These are phyloP conservation scores for Hyphodiscus sp. DNA, from an alignment of 2,329 filamentous ascomycete genomes.

Conservation along the genomic window DNA sequence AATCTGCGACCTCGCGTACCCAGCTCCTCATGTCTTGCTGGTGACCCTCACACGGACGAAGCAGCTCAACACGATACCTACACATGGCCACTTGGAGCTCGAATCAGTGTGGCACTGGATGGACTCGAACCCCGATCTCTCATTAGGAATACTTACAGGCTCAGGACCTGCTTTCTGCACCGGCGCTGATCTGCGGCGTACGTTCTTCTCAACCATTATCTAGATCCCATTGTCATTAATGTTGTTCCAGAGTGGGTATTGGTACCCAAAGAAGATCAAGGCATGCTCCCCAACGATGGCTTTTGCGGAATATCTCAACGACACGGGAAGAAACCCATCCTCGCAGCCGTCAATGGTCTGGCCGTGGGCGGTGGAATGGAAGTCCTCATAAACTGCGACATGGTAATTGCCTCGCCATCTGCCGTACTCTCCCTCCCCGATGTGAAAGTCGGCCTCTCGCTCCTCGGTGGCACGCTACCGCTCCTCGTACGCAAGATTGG, in stretches of 20 bases:
- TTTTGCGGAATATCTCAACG: conserved; percentile 50
- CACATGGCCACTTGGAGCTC: background rate
- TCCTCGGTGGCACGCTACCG: background rate
- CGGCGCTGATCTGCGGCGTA: background rate
- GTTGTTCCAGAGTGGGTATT: background rate
- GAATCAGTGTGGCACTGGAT: background rate
- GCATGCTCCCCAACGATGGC: conserved; percentile 38
- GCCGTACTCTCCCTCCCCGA: conserved; percentile 52
- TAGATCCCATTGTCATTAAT: background rate
- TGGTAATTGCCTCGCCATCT: conserved; percentile 46
- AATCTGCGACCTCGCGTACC: background rate
- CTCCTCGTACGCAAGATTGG: background rate
- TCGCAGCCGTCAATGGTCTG: conserved; percentile 53
- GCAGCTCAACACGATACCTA: background rate
- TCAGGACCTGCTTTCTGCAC: background rate
- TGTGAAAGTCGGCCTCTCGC: conserved; percentile 26
- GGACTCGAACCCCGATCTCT: background rate
- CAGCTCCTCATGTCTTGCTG: background rate
- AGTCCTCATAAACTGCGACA: conserved; percentile 43
- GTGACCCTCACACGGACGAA: background rate
- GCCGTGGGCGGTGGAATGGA: conserved; percentile 53
- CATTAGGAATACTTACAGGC: background rate
- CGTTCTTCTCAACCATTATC: background rate
- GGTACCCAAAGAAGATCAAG: background rate
- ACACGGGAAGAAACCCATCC: conserved; percentile 52